Base-by-base conservation (phyloP, 805 yeast genomes). In the Cyberlindnera euphorbiae region DNA sequence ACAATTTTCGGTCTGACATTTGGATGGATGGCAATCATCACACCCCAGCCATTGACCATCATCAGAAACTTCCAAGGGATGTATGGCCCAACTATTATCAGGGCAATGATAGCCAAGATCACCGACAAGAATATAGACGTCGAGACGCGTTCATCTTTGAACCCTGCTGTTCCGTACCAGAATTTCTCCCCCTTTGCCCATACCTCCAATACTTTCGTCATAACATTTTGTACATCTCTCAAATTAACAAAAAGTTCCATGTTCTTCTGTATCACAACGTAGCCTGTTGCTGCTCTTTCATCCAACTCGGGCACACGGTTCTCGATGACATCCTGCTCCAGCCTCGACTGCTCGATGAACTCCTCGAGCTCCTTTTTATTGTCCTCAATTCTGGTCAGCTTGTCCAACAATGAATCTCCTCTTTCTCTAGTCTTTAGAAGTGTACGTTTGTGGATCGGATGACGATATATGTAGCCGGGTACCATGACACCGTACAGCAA, bases 171-270 rank as follows among this genome's bases (percentile, higher is more conserved):
- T 10, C 79, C 82, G 47, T 66, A 71, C 48, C 78, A 63, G 36
- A 77, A 69, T 24, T 61, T 60, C 39, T 83, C 87, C 7, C 73
- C 56, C 13, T 62, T 57, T 15, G 79, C 78, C 34, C 75, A 60
- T 0, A 67, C 52, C 12, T 64, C 59, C 17, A 84, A 65, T 7
- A 80, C 39, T 35, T 72, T 73, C 0, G 80, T 64, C 13, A 85
- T 73, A 24, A 77, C 58, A 42, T 77, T 75, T 55, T 86, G 95
- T 18, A 84, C 63, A 51, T 84, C 90, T 39, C 84, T 68, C 78
- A 85, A 68, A 47, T 81, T 84, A 40, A 78, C 55, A 4, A 69
- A 46, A 33, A 70, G 59, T 31, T 69, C 73, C 54, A 64, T 58
- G 15, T 66, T 61, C 34, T 53, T 53, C 21, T 50, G 53, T n/a